Base-by-base conservation (phyloP, 2,329 filamentous ascomycete genomes). In the Aspergillus oerlinghausenensis region DNA sequence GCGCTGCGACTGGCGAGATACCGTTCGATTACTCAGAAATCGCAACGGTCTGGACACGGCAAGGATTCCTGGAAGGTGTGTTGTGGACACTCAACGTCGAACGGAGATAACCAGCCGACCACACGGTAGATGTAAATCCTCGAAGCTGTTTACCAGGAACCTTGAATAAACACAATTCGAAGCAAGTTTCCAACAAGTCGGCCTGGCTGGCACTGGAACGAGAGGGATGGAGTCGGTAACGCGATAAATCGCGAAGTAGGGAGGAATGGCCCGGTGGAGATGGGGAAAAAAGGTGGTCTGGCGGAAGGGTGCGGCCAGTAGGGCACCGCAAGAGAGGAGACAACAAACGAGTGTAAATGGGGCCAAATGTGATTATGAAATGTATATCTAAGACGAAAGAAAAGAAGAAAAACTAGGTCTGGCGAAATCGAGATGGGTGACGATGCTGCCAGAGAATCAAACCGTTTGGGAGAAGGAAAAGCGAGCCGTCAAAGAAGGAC, bases 1-100 rank as follows among this genome's bases (percentile, higher is more conserved):
- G 29, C 25, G 48, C 38, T 49, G 29, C 7, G n/a, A 55, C 25
- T 35, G 8, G 19, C 14, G 50, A 17, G 8, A 29, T 17, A 28
- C 52, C 40, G 51, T 25, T 11, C 28, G 50, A 32, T 11, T 9
- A 28, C n/a, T 35, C 11, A 40, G 29, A 38, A 57, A 48, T 50
- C 32, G 52, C 52, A 49, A 43, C 58, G 43, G 52, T 55, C 55
- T 52, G 49, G 29, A 55, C 38, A 48, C 54, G 61, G 60, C 55
- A 56, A 60, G 55, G 56, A 57, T 62, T 56, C 51, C 53, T 35
- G 50, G 52, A 47, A 50, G 38, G 50, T 51, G 49, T 56, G 19
- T 52, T 43, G 51, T 45, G 25, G 21, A 45, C 55, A 50, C 53
- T 48, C 21, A 47, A 47, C 21, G 43, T 26, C 21, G 19, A 14